A percentile compares a stretch with the other conserved stretches of the same genome.
phyloP scores from a whole-genome alignment of 192 early-diverging fungal genomes.

The Umbelopsis isabellina region DNA sequence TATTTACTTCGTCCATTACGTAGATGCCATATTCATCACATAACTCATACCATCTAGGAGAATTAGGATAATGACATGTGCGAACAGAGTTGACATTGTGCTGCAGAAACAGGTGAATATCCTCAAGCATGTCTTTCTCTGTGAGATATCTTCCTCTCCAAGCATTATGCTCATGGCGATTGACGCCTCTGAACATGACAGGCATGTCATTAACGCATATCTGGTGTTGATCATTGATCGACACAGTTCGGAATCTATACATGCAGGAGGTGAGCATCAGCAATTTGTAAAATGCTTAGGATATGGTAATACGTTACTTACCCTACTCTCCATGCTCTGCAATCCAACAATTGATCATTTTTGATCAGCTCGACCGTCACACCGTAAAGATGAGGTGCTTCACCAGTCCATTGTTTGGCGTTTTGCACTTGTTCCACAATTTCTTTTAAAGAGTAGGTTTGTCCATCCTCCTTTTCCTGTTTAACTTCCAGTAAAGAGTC shows the following conservation, averaged over 20 bases:
- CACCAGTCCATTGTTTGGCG: slow-evolving; percentile 4
- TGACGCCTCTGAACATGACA: slow-evolving; percentile 19
- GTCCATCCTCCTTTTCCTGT: not conserved
- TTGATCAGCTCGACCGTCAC: slow-evolving; percentile 9
- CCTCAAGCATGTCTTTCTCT: slow-evolving; percentile 24
- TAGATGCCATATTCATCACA: slow-evolving; percentile 29
- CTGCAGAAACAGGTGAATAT: slow-evolving; percentile 20
- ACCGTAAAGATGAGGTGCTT: slow-evolving; percentile 10
- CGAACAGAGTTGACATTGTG: slow-evolving; percentile 21
- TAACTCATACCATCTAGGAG: slow-evolving; percentile 26
- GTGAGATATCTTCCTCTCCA: slow-evolving; percentile 19
- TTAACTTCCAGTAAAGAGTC: not conserved
- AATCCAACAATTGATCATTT: slow-evolving; percentile 2
- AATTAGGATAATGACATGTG: slow-evolving; percentile 24
- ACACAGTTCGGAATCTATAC: slow-evolving; percentile 8
- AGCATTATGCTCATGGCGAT: slow-evolving; percentile 23
- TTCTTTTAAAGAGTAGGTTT: not conserved
- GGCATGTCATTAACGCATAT: slow-evolving; percentile 15
- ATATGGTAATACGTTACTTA: not conserved
- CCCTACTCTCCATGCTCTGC: slow-evolving; percentile 23
- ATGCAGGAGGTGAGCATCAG: too few relatives aligned
- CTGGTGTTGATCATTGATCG: slow-evolving; percentile 11
- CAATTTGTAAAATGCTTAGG: not conserved
- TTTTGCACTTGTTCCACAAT: not conserved
- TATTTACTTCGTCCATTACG: slow-evolving; percentile 20